phyloP scores from a whole-genome alignment of 805 yeast genomes.

The Clavispora phyllophila region DNA sequence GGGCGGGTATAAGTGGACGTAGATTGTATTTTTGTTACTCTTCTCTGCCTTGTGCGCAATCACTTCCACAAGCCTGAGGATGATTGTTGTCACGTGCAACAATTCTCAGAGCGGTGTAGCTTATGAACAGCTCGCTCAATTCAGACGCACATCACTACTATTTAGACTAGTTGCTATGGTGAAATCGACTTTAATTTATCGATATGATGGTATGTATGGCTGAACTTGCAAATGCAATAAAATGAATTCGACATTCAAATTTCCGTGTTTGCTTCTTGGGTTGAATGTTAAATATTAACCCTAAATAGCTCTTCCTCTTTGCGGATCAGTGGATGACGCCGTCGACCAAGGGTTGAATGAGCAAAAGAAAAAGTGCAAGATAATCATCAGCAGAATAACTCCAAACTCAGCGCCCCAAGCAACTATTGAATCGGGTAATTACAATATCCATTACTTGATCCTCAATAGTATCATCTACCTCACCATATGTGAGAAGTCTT shows the following conservation, averaged over 20 bases:
- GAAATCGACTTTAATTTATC: conserved; percentile 58
- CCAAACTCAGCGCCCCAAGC: conserved; percentile 82
- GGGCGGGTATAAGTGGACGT: no score
- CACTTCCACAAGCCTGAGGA: not conserved
- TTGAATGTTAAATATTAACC: conserved; percentile 8
- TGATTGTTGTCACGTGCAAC: not conserved
- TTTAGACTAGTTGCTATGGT: conserved; percentile 40
- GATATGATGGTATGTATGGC: conserved; percentile 53
- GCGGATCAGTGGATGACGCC: conserved; percentile 84
- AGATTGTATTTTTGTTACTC: not conserved
- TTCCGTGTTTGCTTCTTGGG: not conserved
- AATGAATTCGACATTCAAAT: no score
- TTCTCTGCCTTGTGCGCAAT: not conserved
- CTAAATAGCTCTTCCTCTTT: conserved; percentile 70
- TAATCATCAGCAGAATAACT: conserved; percentile 67
- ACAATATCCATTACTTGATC: conserved; percentile 71
- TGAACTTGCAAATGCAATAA: not conserved
- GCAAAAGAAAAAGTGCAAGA: conserved; percentile 80
- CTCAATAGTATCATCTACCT: conserved; percentile 65
- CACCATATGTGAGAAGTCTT: conserved; percentile 69
- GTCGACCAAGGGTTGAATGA: conserved; percentile 56
- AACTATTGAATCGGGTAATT: conserved; percentile 71
- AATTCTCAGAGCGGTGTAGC: not conserved
- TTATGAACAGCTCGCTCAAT: not conserved
- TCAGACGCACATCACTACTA: not conserved